Evolutionary conservation across 768 basidiomycete genomes (phyloP).

Genomic region (Hygrophorus pudorinus): DNA sequence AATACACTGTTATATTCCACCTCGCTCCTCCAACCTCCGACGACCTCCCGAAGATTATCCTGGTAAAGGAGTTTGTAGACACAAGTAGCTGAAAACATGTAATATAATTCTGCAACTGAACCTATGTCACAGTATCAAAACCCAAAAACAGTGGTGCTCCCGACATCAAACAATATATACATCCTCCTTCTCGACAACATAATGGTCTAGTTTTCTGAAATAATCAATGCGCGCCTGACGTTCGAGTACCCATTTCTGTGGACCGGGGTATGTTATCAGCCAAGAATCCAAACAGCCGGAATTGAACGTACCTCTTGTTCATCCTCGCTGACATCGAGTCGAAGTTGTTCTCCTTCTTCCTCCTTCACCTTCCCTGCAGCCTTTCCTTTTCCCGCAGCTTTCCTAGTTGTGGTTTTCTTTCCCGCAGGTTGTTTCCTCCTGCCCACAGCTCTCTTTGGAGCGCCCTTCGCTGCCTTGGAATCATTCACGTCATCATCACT

Average conservation of each 20-base stretch:
- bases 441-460: too few relatives aligned
- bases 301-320: conserved; percentile 8
- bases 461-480: too few relatives aligned
- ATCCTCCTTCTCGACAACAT: conserved; percentile 46
- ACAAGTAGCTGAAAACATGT: too few relatives aligned
- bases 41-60: too few relatives aligned
- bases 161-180: conserved; percentile 47
- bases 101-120: too few relatives aligned
- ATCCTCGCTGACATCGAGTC: neutral
- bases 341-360: neutral
- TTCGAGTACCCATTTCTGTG: conserved; percentile 31
- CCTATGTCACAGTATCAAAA: too few relatives aligned
- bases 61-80: too few relatives aligned
- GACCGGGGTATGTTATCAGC: conserved; percentile 3
- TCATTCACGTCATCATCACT: too few relatives aligned
- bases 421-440: neutral
- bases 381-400: conserved; percentile 8
- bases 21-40: too few relatives aligned
- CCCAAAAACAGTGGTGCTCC: too few relatives aligned
- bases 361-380: neutral
- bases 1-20: too few relatives aligned
- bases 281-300: neutral
- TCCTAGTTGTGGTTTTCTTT: neutral
- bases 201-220: conserved; percentile 41
- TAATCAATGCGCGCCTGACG: conserved; percentile 45